These are phyloP conservation scores for Debaryomycetaceae sp. DNA, from an alignment of 1,139 yeast genomes.

Conservation along the genomic window DNA sequence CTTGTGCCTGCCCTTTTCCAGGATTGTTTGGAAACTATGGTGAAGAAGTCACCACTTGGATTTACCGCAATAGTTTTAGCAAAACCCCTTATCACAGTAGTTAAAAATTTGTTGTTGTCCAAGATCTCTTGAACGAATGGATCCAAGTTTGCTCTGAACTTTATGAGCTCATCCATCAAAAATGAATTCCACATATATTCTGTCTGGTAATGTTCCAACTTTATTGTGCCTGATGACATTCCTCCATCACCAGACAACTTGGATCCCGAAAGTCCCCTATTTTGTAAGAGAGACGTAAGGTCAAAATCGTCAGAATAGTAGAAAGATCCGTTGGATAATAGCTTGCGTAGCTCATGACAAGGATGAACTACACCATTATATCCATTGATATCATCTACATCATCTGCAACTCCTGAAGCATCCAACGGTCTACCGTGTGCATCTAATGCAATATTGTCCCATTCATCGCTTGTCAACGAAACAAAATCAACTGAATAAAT, in stretches of 20 bases:
- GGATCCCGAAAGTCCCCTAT: slow-evolving; percentile 50
- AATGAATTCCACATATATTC: slow-evolving; percentile 97
- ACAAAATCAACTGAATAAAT: slow-evolving; percentile 84
- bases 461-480: slow-evolving; percentile 64
- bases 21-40: slow-evolving; percentile 87
- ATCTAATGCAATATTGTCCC: slow-evolving; percentile 75
- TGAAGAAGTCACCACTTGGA: slow-evolving; percentile 53
- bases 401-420: slow-evolving; percentile 12
- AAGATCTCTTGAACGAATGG: slow-evolving; percentile 52
- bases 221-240: slow-evolving; percentile 8
- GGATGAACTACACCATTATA: slow-evolving; percentile 62
- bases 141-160: slow-evolving; percentile 70
- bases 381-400: slow-evolving; percentile 18
- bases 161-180: slow-evolving; percentile 78
- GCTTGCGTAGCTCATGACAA: slow-evolving; percentile 71
- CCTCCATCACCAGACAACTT: slow-evolving; percentile 25
- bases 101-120: slow-evolving; percentile 75
- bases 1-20: slow-evolving; percentile 97
- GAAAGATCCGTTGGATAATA: slow-evolving; percentile 83
- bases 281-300: slow-evolving; percentile 77
- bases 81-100: slow-evolving; percentile 92
- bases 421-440: slow-evolving; percentile 56
- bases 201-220: slow-evolving; percentile 57
- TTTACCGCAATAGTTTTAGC: slow-evolving; percentile 72
- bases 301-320: slow-evolving; percentile 92